phyloP scores from a whole-genome alignment of 306 rosid genomes.

The Vachellia collinsii region DNA sequence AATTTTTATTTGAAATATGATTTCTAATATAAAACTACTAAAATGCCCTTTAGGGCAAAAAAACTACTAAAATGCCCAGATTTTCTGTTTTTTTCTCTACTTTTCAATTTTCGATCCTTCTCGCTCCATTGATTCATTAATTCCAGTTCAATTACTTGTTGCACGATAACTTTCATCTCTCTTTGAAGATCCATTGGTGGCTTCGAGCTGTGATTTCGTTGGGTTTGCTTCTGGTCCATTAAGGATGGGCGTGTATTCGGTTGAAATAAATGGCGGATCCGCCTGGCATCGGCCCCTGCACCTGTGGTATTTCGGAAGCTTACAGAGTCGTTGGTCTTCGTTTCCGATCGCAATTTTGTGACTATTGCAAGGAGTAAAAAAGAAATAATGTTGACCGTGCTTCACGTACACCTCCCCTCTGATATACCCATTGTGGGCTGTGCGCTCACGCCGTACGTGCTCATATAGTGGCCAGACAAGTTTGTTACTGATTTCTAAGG shows the following conservation, averaged over 20 bases:
- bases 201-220: constrained; percentile 27
- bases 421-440: constrained; percentile 98
- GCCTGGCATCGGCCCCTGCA: constrained; percentile 63
- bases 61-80: too few relatives aligned
- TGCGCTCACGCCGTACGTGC: constrained; percentile 95
- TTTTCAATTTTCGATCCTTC: constrained; percentile 44
- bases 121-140: constrained; percentile 22
- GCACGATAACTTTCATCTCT: neutral
- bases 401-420: constrained; percentile 93
- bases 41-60: too few relatives aligned
- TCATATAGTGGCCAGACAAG: constrained; percentile 73
- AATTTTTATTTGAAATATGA: too few relatives aligned
- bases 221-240: constrained; percentile 35
- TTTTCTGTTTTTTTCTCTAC: neutral
- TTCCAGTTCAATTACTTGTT: constrained; percentile 34
- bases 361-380: constrained; percentile 55
- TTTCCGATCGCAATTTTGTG: constrained; percentile 41
- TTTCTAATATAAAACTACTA: too few relatives aligned
- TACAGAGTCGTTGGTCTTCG: constrained; percentile 32
- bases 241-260: constrained; percentile 80
- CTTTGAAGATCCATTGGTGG: constrained; percentile 49
- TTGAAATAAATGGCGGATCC: constrained; percentile 87
- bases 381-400: constrained; percentile 87
- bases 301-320: constrained; percentile 34
- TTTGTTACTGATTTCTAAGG: constrained; percentile 42